A percentile compares a stretch with the other conserved stretches of the same genome.
These are phyloP conservation scores for Ramalina intermedia DNA, from an alignment of 495 filamentous ascomycete genomes.

Conservation along the genomic window DNA sequence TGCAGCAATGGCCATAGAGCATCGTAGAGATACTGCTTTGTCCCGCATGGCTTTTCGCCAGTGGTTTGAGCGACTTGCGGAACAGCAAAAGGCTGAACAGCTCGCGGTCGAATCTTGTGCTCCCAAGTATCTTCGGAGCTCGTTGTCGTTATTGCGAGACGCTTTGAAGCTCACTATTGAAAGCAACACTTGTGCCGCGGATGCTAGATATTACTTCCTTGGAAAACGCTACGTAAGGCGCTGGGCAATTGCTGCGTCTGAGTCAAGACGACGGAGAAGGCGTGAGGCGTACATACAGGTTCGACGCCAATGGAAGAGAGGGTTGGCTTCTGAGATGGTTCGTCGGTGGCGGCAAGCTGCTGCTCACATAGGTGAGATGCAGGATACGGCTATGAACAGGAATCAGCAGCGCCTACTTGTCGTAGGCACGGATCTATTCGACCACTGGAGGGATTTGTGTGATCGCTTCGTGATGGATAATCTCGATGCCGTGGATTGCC, in stretches of 20 bases:
- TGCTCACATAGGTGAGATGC: conserved; percentile 15
- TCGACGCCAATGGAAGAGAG: conserved; percentile 43
- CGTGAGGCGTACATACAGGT: conserved; percentile 45
- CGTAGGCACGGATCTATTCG: conserved; percentile 32
- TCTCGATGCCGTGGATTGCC: conserved; percentile 28
- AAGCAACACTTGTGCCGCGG: conserved; percentile 36
- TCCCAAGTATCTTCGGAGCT: conserved; percentile 33
- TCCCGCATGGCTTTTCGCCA: conserved; percentile 24
- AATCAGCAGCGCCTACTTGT: conserved; percentile 21
- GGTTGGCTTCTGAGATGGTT: conserved; percentile 32
- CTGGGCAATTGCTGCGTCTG: conserved; percentile 39
- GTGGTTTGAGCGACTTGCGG: conserved; percentile 30
- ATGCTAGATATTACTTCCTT: conserved; percentile 47
- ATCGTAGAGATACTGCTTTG: conserved; percentile 21
- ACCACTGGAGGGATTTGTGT: conserved; percentile 30
- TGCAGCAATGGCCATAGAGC: conserved; percentile 1
- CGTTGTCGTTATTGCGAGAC: conserved; percentile 32
- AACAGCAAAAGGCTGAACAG: conserved; percentile 32
- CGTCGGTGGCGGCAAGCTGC: conserved; percentile 31
- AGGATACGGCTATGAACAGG: conserved; percentile 3
- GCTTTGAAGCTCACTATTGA: conserved; percentile 31
- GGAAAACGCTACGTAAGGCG: conserved; percentile 35
- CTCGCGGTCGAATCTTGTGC: conserved; percentile 39
- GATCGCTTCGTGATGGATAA: conserved; percentile 24
- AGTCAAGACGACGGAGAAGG: conserved; percentile 38